A percentile compares a stretch with the other conserved stretches of the same genome.
Conservation (phyloP, 2,329 filamentous ascomycete genomes). For the Parastagonospora avenae region DNA sequence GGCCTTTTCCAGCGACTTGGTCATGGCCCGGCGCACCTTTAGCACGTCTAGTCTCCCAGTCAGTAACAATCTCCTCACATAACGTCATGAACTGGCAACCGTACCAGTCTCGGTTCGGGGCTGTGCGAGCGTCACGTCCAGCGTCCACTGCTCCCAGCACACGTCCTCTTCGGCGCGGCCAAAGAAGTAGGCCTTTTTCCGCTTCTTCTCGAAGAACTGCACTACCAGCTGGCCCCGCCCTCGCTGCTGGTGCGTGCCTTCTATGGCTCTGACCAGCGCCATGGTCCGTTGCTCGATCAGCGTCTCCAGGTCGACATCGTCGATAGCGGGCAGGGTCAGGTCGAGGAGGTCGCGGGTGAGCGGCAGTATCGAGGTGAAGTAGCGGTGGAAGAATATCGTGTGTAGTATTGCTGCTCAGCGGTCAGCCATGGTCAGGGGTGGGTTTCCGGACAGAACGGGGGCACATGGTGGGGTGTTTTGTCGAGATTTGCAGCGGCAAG, state of each 20-base stretch:
- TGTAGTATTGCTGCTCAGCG: conserved; percentile 76
- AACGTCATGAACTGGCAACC: conserved; percentile 42
- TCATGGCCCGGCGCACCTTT: conserved; percentile 90
- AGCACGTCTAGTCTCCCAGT: conserved; percentile 69
- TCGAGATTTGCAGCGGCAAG: conserved; percentile 8
- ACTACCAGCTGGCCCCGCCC: conserved; percentile 80
- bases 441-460: conserved; percentile 5
- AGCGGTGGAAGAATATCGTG: conserved; percentile 98
- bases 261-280: conserved; percentile 75
- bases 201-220: conserved; percentile 93
- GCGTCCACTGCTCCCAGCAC: conserved; percentile 95
- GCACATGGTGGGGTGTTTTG: conserved; percentile 7
- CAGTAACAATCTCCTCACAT: conserved; percentile 2
- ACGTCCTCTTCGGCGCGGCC: conserved; percentile 85
- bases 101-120: conserved; percentile 85
- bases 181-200: conserved; percentile 75
- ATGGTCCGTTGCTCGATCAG: conserved; percentile 88
- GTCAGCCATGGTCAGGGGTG: conserved; percentile 13
- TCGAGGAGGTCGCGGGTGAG: conserved; percentile 88
- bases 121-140: conserved; percentile 91
- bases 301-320: conserved; percentile 88
- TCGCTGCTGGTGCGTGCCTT: conserved; percentile 61
- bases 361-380: conserved; percentile 86
- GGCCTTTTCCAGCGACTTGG: conserved; percentile 83
- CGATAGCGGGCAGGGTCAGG: conserved; percentile 84